Base-by-base conservation (phyloP, 1,284 basidiomycete species). In the Taiwanofungus camphoratus region DNA sequence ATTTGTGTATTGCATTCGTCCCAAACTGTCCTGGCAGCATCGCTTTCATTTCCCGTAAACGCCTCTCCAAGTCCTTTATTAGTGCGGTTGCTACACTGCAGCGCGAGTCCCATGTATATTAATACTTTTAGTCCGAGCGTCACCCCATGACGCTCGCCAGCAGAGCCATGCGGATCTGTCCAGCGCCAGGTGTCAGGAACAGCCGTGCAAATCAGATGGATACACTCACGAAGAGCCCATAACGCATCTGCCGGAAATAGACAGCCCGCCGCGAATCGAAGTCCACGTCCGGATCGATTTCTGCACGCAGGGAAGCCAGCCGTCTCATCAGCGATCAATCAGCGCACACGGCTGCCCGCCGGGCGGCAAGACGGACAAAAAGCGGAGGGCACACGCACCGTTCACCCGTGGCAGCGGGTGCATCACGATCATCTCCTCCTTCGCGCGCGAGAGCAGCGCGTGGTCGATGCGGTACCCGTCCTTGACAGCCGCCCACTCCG, bases 201-300 rank as follows among this genome's bases (percentile, higher is more conserved):
- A 29, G 6, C 20, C 11, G 21, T 39, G 22, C 19, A 6, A 13
- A 45, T 4, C 16, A 39, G 19, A 15, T n/a, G 41, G 19, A 22
- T n/a, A 26, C 2, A 79, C 90, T 66, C 58, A 95, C 90, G 64
- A 94, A 98, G 52, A 98, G 83, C 41, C 95, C 96, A 65, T 95
- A 96, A 50, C 93, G 86, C 93, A 98, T 97, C 64, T 98, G 94
- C 38, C 96, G 82, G 85, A 98, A 97, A 71, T 97, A 99, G 23
- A 93, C 94, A 1, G 94, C 95, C 11, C 94, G 78, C 36, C 88
- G 80, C 11, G 82, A 87, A 65, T 99, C 95, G 58, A 96, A 98
- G 68, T 99, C 96, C 41, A 99, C 93, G 63, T 98, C 94, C 5
- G 93, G 90, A 62, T 96, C 93, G 56, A 99, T 95, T 85, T 99